Evolutionary conservation across 2,329 filamentous ascomycete genomes (phyloP), one percentile per base, ranked within the genome.

Genomic region (Sporothrix luriei): DNA sequence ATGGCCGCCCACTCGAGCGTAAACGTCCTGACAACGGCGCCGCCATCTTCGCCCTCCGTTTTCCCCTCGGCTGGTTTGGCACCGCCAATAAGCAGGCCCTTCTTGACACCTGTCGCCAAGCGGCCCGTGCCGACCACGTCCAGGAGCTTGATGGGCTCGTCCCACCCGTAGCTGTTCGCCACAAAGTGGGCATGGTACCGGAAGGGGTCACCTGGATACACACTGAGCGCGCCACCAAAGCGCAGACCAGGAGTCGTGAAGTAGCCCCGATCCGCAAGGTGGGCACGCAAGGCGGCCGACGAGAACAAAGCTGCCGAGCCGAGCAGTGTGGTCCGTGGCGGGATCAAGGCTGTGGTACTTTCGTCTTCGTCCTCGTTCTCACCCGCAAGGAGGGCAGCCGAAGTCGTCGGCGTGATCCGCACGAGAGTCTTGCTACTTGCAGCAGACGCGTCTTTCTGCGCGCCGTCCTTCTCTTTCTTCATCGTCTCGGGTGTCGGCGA

Each of bases 131-230:
- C 91, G 19, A 98, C 90, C 16, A 99, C 82, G 74, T 97, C 91
- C 74, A 97, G 85, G 76, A 98, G 82, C 49, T 91, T 86, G 69
- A 99, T 90, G 74, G 93, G 88, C 75, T 97, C 88, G 71, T 97
- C 89, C 93, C 93, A 98, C n/a, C 84, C 88, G 74, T 91, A 88
- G 43, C 91, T 88, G n/a, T 90, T 91, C 9, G 90, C 92, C 75
- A 97, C 85, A 78, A 97, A 98, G 78, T 99, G 95, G 59, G 93
- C 95, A 79, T 99, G 95, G 78, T 96, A 99, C 13, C 95, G 90
- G 66, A 99, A 83, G 0, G 95, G 93, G 78, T 99, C 95, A 59
- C 95, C 95, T 0, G 95, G 95, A 76, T 99, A 99, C 5, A 96
- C 92, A 74, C 93, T 93, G 80, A 97, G 97, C 76, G 95, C 89